These are phyloP conservation scores for Chaetomium olivaceum DNA, from an alignment of 2,329 filamentous ascomycete species.

Conservation along the genomic window DNA sequence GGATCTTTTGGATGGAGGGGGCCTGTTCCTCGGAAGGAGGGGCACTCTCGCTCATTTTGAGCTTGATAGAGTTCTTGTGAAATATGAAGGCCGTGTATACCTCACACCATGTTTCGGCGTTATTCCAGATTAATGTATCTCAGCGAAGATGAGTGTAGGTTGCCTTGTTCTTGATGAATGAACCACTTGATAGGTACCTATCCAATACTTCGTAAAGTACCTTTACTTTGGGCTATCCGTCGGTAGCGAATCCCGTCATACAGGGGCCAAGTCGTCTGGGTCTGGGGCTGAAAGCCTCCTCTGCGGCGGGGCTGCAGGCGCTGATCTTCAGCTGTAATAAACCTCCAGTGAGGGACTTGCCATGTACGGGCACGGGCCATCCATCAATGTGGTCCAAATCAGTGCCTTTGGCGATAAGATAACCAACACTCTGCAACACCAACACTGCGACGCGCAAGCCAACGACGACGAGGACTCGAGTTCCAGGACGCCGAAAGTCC, in stretches of 20 bases:
- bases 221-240: no score
- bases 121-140: neutral
- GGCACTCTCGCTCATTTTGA: slow-evolving; percentile 22
- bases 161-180: no score
- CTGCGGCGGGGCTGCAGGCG: neutral
- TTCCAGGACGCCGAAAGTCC: neutral
- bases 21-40: slow-evolving; percentile 18
- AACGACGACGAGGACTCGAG: neutral
- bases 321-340: neutral
- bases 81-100: neutral
- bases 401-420: neutral
- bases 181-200: no score
- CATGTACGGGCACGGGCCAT: neutral
- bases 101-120: neutral
- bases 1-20: slow-evolving; percentile 49
- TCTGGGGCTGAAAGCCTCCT: neutral
- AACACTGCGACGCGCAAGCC: neutral
- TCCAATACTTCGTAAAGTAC: no score
- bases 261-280: neutral
- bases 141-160: no score
- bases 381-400: neutral
- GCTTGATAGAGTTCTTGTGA: neutral
- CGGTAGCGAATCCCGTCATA: neutral
- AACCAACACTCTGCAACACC: neutral
- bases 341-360: neutral